Evolutionary conservation across 768 basidiomycete species (phyloP).

Genomic region (Solioccasus polychromus): DNA sequence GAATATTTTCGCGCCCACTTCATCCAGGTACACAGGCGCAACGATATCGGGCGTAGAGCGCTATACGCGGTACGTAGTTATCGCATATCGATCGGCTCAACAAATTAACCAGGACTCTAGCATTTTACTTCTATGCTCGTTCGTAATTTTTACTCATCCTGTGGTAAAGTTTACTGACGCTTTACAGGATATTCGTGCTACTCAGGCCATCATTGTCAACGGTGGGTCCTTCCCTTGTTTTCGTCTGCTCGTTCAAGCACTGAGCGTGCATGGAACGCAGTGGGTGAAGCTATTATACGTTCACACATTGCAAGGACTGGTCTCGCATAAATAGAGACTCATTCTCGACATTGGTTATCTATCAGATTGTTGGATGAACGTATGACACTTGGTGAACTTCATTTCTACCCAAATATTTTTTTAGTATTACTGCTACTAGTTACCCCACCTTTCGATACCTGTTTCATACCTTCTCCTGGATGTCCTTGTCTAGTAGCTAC

Average conservation of each 20-base stretch:
- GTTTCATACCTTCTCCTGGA: constrained; percentile 13
- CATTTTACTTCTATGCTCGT: constrained; percentile 75
- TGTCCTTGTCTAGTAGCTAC: constrained; percentile 22
- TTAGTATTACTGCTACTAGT: constrained; percentile 24
- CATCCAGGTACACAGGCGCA: constrained; percentile 66
- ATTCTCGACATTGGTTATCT: constrained; percentile 4
- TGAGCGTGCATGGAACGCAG: constrained; percentile 30
- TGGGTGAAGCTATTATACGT: constrained; percentile 65
- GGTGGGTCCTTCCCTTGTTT: constrained; percentile 37
- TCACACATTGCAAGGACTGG: constrained; percentile 60
- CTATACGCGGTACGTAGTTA: constrained; percentile 58
- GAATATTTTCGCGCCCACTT: constrained; percentile 88
- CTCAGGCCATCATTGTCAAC: constrained; percentile 61
- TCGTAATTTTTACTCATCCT: constrained; percentile 13
- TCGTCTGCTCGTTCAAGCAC: neutral
- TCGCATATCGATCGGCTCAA: neutral
- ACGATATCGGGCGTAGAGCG: constrained; percentile 55
- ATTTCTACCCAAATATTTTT: constrained; percentile 13
- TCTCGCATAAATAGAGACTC: constrained; percentile 23
- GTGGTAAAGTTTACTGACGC: neutral
- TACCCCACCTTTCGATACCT: constrained; percentile 29
- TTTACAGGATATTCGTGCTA: constrained; percentile 60
- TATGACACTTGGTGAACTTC: constrained; percentile 9
- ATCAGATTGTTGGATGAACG: constrained; percentile 12
- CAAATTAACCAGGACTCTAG: constrained; percentile 32